phyloP scores from a whole-genome alignment of 129 eudicot species.

The Flaveria bidentis region DNA sequence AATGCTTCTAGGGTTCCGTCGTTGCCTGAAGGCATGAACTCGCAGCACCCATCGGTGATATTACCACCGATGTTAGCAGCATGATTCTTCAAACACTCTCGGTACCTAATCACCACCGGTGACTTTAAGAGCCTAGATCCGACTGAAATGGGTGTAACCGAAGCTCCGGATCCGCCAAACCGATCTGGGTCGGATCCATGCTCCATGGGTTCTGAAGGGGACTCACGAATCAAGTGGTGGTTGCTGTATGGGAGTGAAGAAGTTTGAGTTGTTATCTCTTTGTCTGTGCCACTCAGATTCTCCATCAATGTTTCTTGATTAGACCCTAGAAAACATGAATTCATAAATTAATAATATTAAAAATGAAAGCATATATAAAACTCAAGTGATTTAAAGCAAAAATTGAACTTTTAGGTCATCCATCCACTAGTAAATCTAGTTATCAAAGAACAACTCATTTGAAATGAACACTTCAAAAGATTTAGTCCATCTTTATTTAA shows the following conservation, averaged over 20 bases:
- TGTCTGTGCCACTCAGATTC: slow-evolving; percentile 51
- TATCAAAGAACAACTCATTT: not conserved
- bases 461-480: not conserved
- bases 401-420: not conserved
- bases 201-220: slow-evolving; percentile 43
- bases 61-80: slow-evolving; percentile 89
- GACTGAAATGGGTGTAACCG: slow-evolving; percentile 48
- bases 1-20: slow-evolving; percentile 93
- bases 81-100: slow-evolving; percentile 87
- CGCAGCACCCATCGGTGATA: slow-evolving; percentile 95
- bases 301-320: slow-evolving; percentile 42
- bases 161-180: slow-evolving; percentile 35
- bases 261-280: slow-evolving; percentile 51
- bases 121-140: slow-evolving; percentile 53
- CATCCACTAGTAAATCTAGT: slow-evolving; percentile 6
- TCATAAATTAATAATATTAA: slow-evolving; percentile 11
- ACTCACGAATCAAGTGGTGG: slow-evolving; percentile 33
- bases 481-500: too few relatives aligned
- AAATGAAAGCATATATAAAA: not conserved
- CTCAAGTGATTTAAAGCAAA: not conserved
- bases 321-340: slow-evolving; percentile 32
- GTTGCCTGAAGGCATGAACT: slow-evolving; percentile 86
- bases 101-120: slow-evolving; percentile 43
- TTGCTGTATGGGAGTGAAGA: slow-evolving; percentile 35
- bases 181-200: slow-evolving; percentile 41